Conservation (phyloP, 495 filamentous ascomycete genomes). For the Cercophora newfieldiana region DNA sequence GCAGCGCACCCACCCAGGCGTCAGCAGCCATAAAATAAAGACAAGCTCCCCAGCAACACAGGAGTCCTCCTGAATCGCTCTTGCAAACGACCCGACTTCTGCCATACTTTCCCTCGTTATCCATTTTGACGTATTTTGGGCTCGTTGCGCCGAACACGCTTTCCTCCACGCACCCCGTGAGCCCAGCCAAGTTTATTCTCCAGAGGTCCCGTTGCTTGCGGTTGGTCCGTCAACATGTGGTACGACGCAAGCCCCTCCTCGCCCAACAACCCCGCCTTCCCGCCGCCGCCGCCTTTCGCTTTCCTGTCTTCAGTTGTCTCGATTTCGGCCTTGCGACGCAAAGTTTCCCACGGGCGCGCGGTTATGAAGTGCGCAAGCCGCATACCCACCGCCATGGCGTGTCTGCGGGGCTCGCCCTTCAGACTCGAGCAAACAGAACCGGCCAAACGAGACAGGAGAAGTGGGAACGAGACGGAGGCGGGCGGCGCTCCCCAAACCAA, state of each 20-base stretch:
- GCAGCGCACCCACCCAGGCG: constrained; percentile 5
- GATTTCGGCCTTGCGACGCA: neutral
- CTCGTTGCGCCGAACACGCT: neutral
- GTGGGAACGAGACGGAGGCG: constrained; percentile 8
- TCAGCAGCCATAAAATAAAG: constrained; percentile 21
- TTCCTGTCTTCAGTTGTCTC: neutral
- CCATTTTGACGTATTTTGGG: neutral
- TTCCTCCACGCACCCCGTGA: neutral
- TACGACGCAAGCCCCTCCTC: constrained; percentile 22
- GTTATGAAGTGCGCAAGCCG: neutral
- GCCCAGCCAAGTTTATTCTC: constrained; percentile 16
- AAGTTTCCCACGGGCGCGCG: neutral
- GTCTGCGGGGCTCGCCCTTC: neutral
- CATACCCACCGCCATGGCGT: neutral
- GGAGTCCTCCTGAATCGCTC: constrained; percentile 2
- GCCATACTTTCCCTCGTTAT: constrained; percentile 19
- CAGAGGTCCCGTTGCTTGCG: constrained; percentile 23
- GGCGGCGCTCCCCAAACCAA: neutral
- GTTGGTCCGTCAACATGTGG: constrained; percentile 37
- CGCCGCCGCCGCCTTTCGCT: too few relatives aligned
- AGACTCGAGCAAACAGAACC: neutral
- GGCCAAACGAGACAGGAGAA: neutral
- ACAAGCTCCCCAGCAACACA: constrained; percentile 17
- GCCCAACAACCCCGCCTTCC: constrained; percentile 20
- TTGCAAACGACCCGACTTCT: constrained; percentile 9